Evolutionary conservation across 495 filamentous ascomycete species (phyloP), one percentile per base, ranked within the genome.

Genomic region (Podospora pseudopauciseta): DNA sequence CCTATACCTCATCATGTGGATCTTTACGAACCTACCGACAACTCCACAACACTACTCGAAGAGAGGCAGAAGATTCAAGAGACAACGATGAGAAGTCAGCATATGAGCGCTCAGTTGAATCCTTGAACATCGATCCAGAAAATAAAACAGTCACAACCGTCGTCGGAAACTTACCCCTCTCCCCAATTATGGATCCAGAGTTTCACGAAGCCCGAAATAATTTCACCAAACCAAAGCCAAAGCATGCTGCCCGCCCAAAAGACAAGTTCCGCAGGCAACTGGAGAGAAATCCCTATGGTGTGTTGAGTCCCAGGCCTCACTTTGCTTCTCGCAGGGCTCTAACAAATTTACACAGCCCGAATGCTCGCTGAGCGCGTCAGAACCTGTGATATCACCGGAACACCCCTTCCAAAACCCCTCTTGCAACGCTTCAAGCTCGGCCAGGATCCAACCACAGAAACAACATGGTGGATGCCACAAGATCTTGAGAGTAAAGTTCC

Each of bases 281-380:
- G 1, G 75, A 72, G 4, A 80, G 83, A 56, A 90, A 90, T 68
- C 82, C 86, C 6, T 91, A 85, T 69, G 89, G 88, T 88, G 83
- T 16, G 73, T 65, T 60, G 2, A 71, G 20, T 49, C 5, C 39
- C 9, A 11, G 39, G 13, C 15, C 9, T 49, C 39, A 49, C 13
- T 3, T 49, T 49, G 39, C 15, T 49, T 49, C 9, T 13, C 39
- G 15, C 9, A 13, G 13, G 39, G 39, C 2, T 67, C 67, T 68
- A 71, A 54, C 70, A 67, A 58, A 19, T 58, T 15, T 20, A 11
- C 9, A 49, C 70, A 84, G 83, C 86, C 19, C 80, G 81, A 20
- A 88, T 89, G 13, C 84, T 97, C 6, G 90, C 89, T 18, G 87
- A 86, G 0, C 87, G 89, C 0, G 54, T 86, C 18, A 87, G 93